phyloP scores from a whole-genome alignment of 75 land plant genomes.

The Azolla pinnata region DNA sequence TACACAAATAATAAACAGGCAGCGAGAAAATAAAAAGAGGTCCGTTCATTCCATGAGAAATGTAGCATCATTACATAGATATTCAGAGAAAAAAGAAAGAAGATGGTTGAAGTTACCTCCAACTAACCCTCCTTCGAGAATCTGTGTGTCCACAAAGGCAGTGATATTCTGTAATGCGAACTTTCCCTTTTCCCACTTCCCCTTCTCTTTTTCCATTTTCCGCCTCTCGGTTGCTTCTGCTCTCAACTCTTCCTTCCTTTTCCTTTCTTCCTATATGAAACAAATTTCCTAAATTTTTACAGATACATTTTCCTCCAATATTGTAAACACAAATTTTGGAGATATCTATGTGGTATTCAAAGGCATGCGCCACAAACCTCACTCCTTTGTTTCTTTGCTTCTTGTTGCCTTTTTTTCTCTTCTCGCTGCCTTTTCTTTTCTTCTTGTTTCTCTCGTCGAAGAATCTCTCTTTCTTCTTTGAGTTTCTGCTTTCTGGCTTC shows the following conservation, averaged over 20 bases:
- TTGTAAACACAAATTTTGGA: constrained; percentile 4
- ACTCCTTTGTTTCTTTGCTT: constrained; percentile 60
- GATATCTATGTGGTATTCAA: not conserved
- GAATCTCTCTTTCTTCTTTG: constrained; percentile 5
- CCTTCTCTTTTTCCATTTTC: constrained; percentile 55
- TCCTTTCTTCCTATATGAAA: constrained; percentile 57
- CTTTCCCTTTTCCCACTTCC: constrained; percentile 96
- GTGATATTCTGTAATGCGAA: constrained; percentile 64
- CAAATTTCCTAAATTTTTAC: not conserved
- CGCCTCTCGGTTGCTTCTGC: constrained; percentile 60
- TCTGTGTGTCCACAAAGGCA: constrained; percentile 69
- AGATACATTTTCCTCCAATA: not conserved
- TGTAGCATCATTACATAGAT: too few relatives aligned
- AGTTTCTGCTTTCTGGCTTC: constrained; percentile 8
- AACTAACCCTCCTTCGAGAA: constrained; percentile 64
- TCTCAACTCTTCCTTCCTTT: constrained; percentile 57
- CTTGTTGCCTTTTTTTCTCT: constrained; percentile 25
- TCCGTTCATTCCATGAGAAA: too few relatives aligned
- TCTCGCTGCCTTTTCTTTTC: constrained; percentile 24
- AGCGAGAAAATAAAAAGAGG: too few relatives aligned
- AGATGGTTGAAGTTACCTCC: constrained; percentile 35
- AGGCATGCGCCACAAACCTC: constrained; percentile 32
- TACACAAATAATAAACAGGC: too few relatives aligned
- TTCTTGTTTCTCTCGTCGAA: constrained; percentile 19
- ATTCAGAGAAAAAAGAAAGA: not conserved